Conservation (phyloP, 2,329 filamentous ascomycete species). For the Fusarium caatingaense region DNA sequence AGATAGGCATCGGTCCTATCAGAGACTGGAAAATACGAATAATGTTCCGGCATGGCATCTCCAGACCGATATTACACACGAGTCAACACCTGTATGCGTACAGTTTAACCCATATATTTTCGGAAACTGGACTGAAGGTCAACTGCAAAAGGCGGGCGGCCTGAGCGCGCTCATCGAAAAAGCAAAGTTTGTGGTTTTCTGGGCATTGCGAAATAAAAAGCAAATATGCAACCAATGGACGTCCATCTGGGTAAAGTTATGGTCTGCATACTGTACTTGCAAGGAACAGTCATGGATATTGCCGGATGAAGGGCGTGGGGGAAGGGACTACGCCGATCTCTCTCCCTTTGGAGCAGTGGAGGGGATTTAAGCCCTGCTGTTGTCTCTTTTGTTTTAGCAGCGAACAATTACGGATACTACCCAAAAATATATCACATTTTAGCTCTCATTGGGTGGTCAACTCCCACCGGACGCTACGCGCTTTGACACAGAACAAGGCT, state of each 20-base stretch:
- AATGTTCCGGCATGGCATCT: slow-evolving; percentile 1
- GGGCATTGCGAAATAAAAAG: slow-evolving; percentile 29
- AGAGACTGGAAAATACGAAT: slow-evolving; percentile 1
- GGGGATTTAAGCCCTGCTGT: slow-evolving; percentile 33
- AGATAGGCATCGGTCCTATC: neutral
- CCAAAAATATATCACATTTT: slow-evolving; percentile 3
- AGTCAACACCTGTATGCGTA: slow-evolving; percentile 21
- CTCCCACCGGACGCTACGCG: slow-evolving; percentile 44
- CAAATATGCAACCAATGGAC: slow-evolving; percentile 29
- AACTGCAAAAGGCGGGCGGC: slow-evolving; percentile 17
- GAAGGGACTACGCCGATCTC: slow-evolving; percentile 36
- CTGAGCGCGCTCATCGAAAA: slow-evolving; percentile 36
- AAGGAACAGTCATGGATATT: slow-evolving; percentile 7
- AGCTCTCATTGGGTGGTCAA: slow-evolving; percentile 8
- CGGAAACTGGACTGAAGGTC: neutral
- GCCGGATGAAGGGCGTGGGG: slow-evolving; percentile 24
- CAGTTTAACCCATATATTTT: slow-evolving; percentile 1
- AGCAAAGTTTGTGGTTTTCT: slow-evolving; percentile 22
- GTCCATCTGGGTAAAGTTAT: slow-evolving; percentile 20
- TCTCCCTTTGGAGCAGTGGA: slow-evolving; percentile 5
- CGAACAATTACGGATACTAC: neutral
- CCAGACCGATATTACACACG: slow-evolving; percentile 28
- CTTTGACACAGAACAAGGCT: slow-evolving; percentile 23
- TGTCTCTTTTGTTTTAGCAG: slow-evolving; percentile 35
- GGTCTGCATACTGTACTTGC: slow-evolving; percentile 31